Evolutionary conservation across 371 early-diverging fungal species (phyloP).

Genomic region (Apophysomyces ossiformis): DNA sequence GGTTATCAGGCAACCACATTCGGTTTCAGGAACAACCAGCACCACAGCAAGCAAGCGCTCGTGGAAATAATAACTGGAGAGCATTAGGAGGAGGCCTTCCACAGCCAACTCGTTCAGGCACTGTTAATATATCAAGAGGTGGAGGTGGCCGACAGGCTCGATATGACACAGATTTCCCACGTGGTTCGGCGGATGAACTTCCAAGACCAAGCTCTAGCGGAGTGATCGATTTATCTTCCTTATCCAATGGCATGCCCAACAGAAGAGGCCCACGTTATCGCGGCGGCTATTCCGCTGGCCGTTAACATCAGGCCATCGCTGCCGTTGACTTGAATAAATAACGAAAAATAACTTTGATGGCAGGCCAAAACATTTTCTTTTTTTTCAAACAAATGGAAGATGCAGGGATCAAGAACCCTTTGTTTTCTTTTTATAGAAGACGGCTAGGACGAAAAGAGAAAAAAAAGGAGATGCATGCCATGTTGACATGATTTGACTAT

Average conservation of each 20-base stretch:
- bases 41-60: background rate
- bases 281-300: slow-evolving; percentile 4
- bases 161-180: background rate
- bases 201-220: slow-evolving; percentile 6
- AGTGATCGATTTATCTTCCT: background rate
- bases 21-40: background rate
- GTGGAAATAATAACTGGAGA: slow-evolving; percentile 7
- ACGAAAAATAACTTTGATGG: no score
- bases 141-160: background rate
- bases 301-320: background rate
- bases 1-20: background rate
- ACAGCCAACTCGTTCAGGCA: slow-evolving; percentile 5
- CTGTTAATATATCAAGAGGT: background rate
- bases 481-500: background rate
- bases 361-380: no score
- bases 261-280: slow-evolving; percentile 4
- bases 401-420: no score
- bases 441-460: no score
- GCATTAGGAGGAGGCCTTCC: background rate
- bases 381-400: no score
- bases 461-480: no score
- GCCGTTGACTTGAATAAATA: no score
- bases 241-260: slow-evolving; percentile 1
- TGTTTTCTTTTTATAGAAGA: no score
- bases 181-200: background rate